Evolutionary conservation across 805 yeast genomes (phyloP), one percentile per base, ranked within the genome.

Genomic region (Saccharomyces mikatae): DNA sequence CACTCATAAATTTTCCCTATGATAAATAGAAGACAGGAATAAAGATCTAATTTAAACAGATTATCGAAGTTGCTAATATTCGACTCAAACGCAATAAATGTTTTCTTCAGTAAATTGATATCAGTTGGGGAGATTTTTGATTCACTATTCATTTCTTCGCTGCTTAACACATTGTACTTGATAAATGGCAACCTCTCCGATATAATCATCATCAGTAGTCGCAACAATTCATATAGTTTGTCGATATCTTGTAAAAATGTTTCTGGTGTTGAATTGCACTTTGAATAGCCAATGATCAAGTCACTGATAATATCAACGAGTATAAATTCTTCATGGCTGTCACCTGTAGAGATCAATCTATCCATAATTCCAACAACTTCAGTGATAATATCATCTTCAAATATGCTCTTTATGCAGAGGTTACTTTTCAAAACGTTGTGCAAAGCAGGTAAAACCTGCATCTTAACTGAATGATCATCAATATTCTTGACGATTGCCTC

Each of bases 331-430:
- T 83, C 84, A 6, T 75, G 77, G 3, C 66, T 62, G n/a, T 74
- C 62, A 30, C 82, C 86, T 22, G 84, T 77, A 27, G 87, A 69
- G 17, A 86, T 77, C 48, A 87, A 71, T 50, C 96, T 76, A 62
- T 88, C 95, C 52, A 92, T 74, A 26, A 89, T 71, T 58, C 87
- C 94, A 51, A 90, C 74, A 9, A 84, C 76, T 65, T 94, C 99
- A 2, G 78, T 78, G 67, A 88, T 87, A 0, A 89, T 79, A 5
- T 76, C 80, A 57, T 84, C 88, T 50, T 81, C 76, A 66, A 87
- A 84, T 2, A 89, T 70, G 21, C 83, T 71, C 6, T 79, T 75
- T 10, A 85, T 78, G 14, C 88, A 76, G 3, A 81, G 76, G 1
- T 80, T 73, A 44, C 82, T 79, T 48, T 76, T 78, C 31, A 89